Evolutionary conservation across 1,284 basidiomycete species (phyloP).

Genomic region (Rhodotorula sp.): DNA sequence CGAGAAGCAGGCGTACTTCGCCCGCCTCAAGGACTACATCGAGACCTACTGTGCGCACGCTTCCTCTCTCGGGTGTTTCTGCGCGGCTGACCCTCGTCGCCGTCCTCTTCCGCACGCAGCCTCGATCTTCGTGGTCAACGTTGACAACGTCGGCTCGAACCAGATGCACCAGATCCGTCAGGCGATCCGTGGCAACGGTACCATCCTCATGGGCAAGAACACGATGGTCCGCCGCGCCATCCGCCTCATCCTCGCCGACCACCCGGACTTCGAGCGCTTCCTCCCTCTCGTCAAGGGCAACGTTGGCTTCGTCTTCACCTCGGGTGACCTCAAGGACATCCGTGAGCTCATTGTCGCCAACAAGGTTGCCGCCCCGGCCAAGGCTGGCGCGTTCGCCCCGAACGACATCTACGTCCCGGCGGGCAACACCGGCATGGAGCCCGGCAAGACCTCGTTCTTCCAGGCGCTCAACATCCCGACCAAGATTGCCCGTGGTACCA

Average conservation of each 20-base stretch:
- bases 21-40: slow-evolving; percentile 90
- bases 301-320: slow-evolving; percentile 99
- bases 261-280: slow-evolving; percentile 93
- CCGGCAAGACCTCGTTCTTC: slow-evolving; percentile 99
- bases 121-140: slow-evolving; percentile 98
- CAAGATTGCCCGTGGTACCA: slow-evolving; percentile 99
- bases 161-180: slow-evolving; percentile 99
- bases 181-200: slow-evolving; percentile 91
- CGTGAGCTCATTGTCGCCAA: slow-evolving; percentile 90
- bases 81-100: background rate
- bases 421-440: slow-evolving; percentile 99
- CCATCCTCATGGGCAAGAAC: slow-evolving; percentile 99
- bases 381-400: slow-evolving; percentile 95
- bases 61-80: background rate
- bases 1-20: slow-evolving; percentile 91
- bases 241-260: slow-evolving; percentile 82
- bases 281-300: slow-evolving; percentile 95
- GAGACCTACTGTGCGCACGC: slow-evolving; percentile 76
- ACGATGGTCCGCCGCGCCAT: slow-evolving; percentile 99
- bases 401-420: slow-evolving; percentile 88
- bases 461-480: slow-evolving; percentile 99
- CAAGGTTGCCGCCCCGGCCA: slow-evolving; percentile 97
- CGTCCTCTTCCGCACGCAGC: slow-evolving; percentile 60
- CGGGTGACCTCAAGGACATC: slow-evolving; percentile 88
- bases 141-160: slow-evolving; percentile 99